Evolutionary conservation across 2,329 filamentous ascomycete species (phyloP).

Genomic region (Chaetomium sp.): DNA sequence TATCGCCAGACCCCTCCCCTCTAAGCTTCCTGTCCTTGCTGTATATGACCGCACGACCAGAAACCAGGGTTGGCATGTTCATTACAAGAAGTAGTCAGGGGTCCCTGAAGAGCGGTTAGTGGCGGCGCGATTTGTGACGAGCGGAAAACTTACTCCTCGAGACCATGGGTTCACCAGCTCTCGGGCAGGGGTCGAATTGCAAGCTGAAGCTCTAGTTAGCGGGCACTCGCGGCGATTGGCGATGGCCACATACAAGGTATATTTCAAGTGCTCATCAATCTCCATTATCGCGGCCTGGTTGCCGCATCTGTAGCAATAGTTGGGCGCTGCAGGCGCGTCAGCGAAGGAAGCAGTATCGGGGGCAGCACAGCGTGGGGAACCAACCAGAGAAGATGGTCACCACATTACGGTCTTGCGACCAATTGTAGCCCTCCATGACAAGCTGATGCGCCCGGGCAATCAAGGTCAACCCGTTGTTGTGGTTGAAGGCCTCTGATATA

Average conservation of each 20-base stretch:
- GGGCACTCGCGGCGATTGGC: neutral
- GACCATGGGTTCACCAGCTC: slow-evolving; percentile 98
- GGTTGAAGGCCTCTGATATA: slow-evolving; percentile 98
- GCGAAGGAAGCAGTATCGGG: slow-evolving; percentile 23
- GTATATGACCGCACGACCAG: slow-evolving; percentile 16
- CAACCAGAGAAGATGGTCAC: slow-evolving; percentile 97
- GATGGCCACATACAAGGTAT: slow-evolving; percentile 85
- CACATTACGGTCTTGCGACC: slow-evolving; percentile 97
- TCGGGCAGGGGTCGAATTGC: slow-evolving; percentile 97
- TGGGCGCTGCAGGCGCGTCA: slow-evolving; percentile 61
- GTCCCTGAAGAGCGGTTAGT: slow-evolving; percentile 57
- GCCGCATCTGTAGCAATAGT: slow-evolving; percentile 98
- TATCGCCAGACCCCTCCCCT: slow-evolving; percentile 10
- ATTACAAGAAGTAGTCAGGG: slow-evolving; percentile 97
- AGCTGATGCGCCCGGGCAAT: slow-evolving; percentile 96
- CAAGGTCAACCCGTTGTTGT: slow-evolving; percentile 95
- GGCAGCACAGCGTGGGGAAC: slow-evolving; percentile 33
- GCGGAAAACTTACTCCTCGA: slow-evolving; percentile 69
- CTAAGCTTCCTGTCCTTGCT: slow-evolving; percentile 17
- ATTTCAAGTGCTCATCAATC: slow-evolving; percentile 98
- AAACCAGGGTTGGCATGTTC: slow-evolving; percentile 17
- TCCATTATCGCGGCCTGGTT: slow-evolving; percentile 99
- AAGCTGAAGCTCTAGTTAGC: slow-evolving; percentile 62
- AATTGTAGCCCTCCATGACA: slow-evolving; percentile 99
- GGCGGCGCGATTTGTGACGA: neutral